These are phyloP conservation scores for Filobasidium uniguttulatum DNA, from an alignment of 1,284 basidiomycete genomes.

Conservation along the genomic window DNA sequence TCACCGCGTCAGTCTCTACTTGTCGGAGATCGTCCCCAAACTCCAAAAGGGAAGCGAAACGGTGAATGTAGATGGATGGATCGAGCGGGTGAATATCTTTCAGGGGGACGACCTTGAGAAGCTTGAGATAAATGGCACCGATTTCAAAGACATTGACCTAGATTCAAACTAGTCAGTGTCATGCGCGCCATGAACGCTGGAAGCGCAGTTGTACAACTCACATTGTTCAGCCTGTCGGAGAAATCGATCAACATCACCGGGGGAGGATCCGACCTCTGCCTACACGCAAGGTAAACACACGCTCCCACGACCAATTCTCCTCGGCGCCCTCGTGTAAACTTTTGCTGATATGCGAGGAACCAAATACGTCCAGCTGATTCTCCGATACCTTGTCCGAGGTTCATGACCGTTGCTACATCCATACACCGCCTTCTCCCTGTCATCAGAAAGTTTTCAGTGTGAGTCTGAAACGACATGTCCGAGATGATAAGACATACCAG, in stretches of 20 bases:
- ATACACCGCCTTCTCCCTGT: slow-evolving; percentile 9
- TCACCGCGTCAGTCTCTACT: slow-evolving; percentile 84
- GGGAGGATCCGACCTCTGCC: slow-evolving; percentile 69
- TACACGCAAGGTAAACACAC: slow-evolving; percentile 87
- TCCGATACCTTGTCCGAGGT: slow-evolving; percentile 41
- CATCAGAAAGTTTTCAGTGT: background rate
- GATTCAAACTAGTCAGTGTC: background rate
- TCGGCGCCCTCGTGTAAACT: slow-evolving; percentile 83
- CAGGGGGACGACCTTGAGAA: slow-evolving; percentile 80
- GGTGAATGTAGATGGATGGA: slow-evolving; percentile 91
- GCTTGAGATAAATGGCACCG: slow-evolving; percentile 88
- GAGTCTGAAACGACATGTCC: background rate
- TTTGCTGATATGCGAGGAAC: slow-evolving; percentile 84
- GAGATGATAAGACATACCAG: background rate
- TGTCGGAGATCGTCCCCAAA: slow-evolving; percentile 87
- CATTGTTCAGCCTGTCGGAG: slow-evolving; percentile 67
- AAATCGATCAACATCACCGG: slow-evolving; percentile 99
- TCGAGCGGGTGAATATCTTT: slow-evolving; percentile 72
- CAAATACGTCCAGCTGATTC: slow-evolving; percentile 77
- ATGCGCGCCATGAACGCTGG: background rate
- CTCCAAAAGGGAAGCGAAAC: slow-evolving; percentile 91
- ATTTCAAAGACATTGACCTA: slow-evolving; percentile 97
- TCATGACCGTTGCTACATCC: slow-evolving; percentile 4
- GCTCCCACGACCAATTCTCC: slow-evolving; percentile 87
- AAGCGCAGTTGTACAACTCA: slow-evolving; percentile 33